Conservation (phyloP, 2,329 filamentous ascomycete genomes). For the Aspergillus neotritici region DNA sequence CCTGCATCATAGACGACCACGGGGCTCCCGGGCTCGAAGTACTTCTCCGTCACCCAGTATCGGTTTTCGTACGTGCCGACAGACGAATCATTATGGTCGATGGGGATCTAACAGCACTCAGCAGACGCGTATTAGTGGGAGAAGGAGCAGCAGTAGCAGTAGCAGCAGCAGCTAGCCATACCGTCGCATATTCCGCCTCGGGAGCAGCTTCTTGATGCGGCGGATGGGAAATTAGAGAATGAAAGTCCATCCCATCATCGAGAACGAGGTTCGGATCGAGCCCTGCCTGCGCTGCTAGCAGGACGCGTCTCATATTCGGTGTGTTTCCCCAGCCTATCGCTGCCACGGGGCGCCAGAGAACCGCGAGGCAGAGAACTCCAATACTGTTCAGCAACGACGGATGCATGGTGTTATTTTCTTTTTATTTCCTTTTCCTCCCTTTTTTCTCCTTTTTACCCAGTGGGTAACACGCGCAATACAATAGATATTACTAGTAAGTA, state of each 20-base stretch:
- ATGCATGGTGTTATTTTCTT: neutral
- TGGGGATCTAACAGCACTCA: conserved; percentile 21
- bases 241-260: conserved; percentile 11
- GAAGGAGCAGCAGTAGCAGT: neutral
- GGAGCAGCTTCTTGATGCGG: neutral
- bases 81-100: conserved; percentile 28
- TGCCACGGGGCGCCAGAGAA: conserved; percentile 9
- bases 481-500: no score
- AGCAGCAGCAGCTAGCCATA: conserved; percentile 1
- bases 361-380: neutral
- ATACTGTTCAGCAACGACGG: no score
- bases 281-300: conserved; percentile 16
- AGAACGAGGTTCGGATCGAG: conserved; percentile 14
- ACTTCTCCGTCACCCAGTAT: conserved; percentile 50
- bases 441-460: no score
- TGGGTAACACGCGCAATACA: no score
- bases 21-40: conserved; percentile 52
- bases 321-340: conserved; percentile 12
- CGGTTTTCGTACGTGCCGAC: conserved; percentile 51
- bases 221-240: conserved; percentile 3
- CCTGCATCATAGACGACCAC: conserved; percentile 47
- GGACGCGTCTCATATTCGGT: conserved; percentile 12
- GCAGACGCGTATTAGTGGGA: neutral
- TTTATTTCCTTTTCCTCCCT: no score
- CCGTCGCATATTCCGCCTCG: conserved; percentile 14